Evolutionary conservation across 371 early-diverging fungal genomes (phyloP), one percentile per base, ranked within the genome.

Genomic region (Mucor indicus): DNA sequence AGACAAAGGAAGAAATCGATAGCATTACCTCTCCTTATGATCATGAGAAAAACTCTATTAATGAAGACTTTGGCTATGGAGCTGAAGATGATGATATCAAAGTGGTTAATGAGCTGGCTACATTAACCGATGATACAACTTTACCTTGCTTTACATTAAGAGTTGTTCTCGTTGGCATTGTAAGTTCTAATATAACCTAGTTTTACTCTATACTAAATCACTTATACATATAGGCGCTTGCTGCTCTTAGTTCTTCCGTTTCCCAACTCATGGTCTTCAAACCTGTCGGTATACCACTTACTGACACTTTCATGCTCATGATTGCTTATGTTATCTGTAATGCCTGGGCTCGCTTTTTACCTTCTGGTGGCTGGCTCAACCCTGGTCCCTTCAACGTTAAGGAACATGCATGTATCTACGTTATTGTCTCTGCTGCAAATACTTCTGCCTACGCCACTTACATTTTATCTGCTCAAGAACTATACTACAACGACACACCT

Each of bases 381-480:
- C 75, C 78, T 1, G 72, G 72, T 8, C 69, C 67, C 1, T 63
- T 70, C 48, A 75, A 72, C 29, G 54, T 64, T 12, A 75, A 75
- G 30, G 76, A 75, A 32, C 67, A 67, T 27, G 45, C 65, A 4
- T 66, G 67, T 29, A 67, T 71, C 21, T 72, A 68, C 38, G 58
- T 72, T 31, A 50, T 67, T 23, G 72, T 71, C 5, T 64, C 64
- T 2, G 38, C 69, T 11, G 75, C 56, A 19, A 68, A 70, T 30
- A 51, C 62, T 0, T 55, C 62, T n/a, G 72, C 72, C n/a, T 75
- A 69, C 24, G 75, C 64, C 1, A 75, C 72, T 2, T 75, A 69
- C 38, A 81, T 81, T 46, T 56, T 85, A 3, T 62, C 77, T 6
- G 79, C 79, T 5, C 81, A 80, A 62, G 47, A 65, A 19, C 66